Evolutionary conservation across 345 rosid genomes (phyloP), one percentile per base, ranked within the genome.

Genomic region (Euphorbia peplus): DNA sequence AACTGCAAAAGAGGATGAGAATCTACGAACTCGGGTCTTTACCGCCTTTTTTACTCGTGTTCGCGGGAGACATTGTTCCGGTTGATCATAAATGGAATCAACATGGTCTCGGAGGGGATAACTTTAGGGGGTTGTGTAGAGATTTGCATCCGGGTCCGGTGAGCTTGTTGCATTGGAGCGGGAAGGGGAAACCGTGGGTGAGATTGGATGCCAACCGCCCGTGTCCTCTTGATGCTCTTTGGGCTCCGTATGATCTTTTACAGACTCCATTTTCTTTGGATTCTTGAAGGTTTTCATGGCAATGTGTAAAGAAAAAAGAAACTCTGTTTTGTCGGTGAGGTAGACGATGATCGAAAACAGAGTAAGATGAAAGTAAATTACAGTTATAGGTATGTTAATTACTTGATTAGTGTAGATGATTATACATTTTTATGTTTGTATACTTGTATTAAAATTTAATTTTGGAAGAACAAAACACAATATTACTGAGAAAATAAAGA

Each of bases 71-170:
- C 18, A 88, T 90, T 21, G 84, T 77, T 41, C 88, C 96, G 16
- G 96, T 90, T 0, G 85, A 90, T 69, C 96, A 90, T 48, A 35
- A 87, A 15, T 90, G 96, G 96, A 90, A 90, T 69, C 96, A 90
- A 41, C 96, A 90, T 56, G 96, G 96, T 0, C 80, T 76, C 14
- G 80, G 80, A 1, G 80, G 80, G 9, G 80, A 76, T 22, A 76
- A 76, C 50, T 71, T 60, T 18, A 67, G 76, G 62, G 80, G 80
- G 24, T 47, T 76, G 0, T 76, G 80, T 42, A 18, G 80, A 52
- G 72, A 76, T 54, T 57, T 76, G 21, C 80, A 76, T 62, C 80
- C 76, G 2, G 80, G 80, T 41, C 76, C 80, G 18, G 80, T 67
- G 18, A 76, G 80, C 41, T 66, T 76, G 0, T 63, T 76, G 66